Evolutionary conservation across 2,329 filamentous ascomycete genomes (phyloP).

Genomic region (Colletotrichum coccodes): DNA sequence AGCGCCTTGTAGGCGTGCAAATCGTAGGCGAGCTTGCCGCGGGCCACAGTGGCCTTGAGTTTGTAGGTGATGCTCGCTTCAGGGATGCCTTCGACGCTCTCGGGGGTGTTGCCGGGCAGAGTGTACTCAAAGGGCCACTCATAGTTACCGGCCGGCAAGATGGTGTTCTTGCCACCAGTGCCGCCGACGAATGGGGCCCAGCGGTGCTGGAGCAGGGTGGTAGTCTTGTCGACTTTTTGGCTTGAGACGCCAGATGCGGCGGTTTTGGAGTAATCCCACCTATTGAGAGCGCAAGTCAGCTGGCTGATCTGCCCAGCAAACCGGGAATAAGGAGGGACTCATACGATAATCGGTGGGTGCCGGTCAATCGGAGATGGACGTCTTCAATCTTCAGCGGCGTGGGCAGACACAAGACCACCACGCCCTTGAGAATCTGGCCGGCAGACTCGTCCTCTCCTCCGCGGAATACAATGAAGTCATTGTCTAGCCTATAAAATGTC

Average conservation of each 20-base stretch:
- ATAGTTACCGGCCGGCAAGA: constrained; percentile 79
- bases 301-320: constrained; percentile 7
- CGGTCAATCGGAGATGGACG: constrained; percentile 76
- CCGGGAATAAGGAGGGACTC: constrained; percentile 43
- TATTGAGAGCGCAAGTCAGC: constrained; percentile 37
- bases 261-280: constrained; percentile 62
- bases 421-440: constrained; percentile 79
- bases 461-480: constrained; percentile 82
- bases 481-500: constrained; percentile 70
- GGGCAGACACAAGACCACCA: constrained; percentile 78
- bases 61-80: constrained; percentile 91
- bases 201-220: constrained; percentile 72
- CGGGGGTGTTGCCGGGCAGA: constrained; percentile 77
- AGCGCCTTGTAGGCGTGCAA: constrained; percentile 82
- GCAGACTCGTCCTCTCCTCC: constrained; percentile 80
- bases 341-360: constrained; percentile 76
- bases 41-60: constrained; percentile 87
- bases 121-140: constrained; percentile 84
- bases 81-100: constrained; percentile 90
- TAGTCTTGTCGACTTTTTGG: constrained; percentile 68
- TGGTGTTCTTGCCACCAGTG: constrained; percentile 63
- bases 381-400: constrained; percentile 77
- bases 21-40: constrained; percentile 90
- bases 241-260: constrained; percentile 69
- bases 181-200: constrained; percentile 75